Conservation (phyloP, 2,329 filamentous ascomycete species). For the Didymellaceae sp. region DNA sequence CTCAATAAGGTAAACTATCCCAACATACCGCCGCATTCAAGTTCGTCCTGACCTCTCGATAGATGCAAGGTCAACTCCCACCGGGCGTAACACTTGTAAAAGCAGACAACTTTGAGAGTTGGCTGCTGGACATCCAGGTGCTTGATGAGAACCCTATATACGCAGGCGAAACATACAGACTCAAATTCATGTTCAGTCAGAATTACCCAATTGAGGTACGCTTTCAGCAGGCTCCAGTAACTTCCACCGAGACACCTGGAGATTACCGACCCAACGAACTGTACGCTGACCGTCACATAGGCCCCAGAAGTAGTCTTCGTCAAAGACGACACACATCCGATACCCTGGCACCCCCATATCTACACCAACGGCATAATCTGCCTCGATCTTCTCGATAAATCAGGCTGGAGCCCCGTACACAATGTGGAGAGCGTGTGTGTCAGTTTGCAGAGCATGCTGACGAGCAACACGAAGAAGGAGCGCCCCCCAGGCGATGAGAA, state of each 20-base stretch:
- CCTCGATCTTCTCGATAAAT: slow-evolving; percentile 84
- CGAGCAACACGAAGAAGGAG: slow-evolving; percentile 90
- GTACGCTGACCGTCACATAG: slow-evolving; percentile 54
- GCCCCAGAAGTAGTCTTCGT: slow-evolving; percentile 94
- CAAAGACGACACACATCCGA: slow-evolving; percentile 63
- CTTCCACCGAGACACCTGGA: not conserved
- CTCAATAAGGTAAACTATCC: slow-evolving; percentile 27
- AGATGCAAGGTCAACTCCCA: slow-evolving; percentile 65
- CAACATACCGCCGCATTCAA: not conserved
- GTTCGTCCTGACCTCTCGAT: not conserved
- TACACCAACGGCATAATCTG: slow-evolving; percentile 99
- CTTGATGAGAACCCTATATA: slow-evolving; percentile 92
- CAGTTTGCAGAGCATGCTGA: slow-evolving; percentile 97
- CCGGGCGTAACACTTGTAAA: slow-evolving; percentile 79
- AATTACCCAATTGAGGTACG: slow-evolving; percentile 82
- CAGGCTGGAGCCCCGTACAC: slow-evolving; percentile 96
- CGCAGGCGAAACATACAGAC: slow-evolving; percentile 75
- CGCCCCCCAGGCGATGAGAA: slow-evolving; percentile 88
- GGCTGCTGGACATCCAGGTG: slow-evolving; percentile 90
- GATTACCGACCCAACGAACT: not conserved
- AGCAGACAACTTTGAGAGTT: slow-evolving; percentile 84
- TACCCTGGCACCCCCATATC: slow-evolving; percentile 96
- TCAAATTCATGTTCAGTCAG: slow-evolving; percentile 84
- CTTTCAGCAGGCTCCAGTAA: not conserved
- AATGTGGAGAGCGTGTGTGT: slow-evolving; percentile 97